Conservation (phyloP, 1,284 basidiomycete genomes). For the Dichomitus squalens region DNA sequence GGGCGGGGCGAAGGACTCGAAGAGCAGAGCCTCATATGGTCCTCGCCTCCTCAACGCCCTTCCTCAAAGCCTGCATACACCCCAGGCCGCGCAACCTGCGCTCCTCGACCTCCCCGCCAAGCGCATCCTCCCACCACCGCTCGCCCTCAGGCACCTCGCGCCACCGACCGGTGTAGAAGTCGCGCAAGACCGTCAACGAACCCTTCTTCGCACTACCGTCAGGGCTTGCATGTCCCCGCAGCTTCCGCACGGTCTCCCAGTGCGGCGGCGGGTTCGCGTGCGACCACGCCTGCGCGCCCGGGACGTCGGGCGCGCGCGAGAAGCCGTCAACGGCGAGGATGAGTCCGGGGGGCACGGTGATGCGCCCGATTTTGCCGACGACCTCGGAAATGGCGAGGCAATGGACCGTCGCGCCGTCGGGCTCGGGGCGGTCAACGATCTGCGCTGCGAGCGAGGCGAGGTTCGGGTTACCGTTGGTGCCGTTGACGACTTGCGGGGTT, state of each 20-base stretch:
- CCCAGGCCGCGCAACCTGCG: slow-evolving; percentile 44
- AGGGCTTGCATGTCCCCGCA: slow-evolving; percentile 18
- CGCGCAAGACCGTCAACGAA: slow-evolving; percentile 41
- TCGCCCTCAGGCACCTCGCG: slow-evolving; percentile 50
- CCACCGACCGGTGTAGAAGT: slow-evolving; percentile 60
- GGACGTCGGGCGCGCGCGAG: slow-evolving; percentile 26
- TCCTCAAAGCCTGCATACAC: slow-evolving; percentile 42
- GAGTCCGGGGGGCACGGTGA: slow-evolving; percentile 74
- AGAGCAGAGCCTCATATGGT: slow-evolving; percentile 7
- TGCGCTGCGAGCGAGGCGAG: slow-evolving; percentile 22
- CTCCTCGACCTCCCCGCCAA: slow-evolving; percentile 52
- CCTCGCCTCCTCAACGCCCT: slow-evolving; percentile 44
- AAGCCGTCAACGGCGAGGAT: slow-evolving; percentile 60
- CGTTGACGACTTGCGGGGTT: slow-evolving; percentile 17
- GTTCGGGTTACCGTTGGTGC: neutral
- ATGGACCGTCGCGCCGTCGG: slow-evolving; percentile 64
- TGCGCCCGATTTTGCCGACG: slow-evolving; percentile 76
- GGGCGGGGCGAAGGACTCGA: neutral
- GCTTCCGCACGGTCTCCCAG: slow-evolving; percentile 45
- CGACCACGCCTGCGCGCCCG: slow-evolving; percentile 36
- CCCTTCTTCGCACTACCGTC: slow-evolving; percentile 23
- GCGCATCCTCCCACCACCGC: slow-evolving; percentile 67
- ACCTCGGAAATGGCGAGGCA: slow-evolving; percentile 69
- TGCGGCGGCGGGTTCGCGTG: slow-evolving; percentile 53
- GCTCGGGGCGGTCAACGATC: slow-evolving; percentile 36